Evolutionary conservation across 768 basidiomycete species (phyloP).

Genomic region (Boletus subcaerulescens): DNA sequence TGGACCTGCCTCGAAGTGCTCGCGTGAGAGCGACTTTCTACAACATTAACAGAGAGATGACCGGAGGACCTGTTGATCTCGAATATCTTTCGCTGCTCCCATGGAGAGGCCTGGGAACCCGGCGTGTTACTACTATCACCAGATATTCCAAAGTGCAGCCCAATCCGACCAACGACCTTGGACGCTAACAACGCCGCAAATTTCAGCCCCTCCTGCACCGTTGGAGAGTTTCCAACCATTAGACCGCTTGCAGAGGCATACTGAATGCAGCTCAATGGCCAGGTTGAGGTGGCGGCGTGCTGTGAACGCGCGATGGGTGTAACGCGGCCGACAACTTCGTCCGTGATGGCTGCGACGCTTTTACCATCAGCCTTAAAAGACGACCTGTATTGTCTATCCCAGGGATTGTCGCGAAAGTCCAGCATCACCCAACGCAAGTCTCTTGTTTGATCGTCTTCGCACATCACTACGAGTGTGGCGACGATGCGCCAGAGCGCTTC

Average conservation of each 20-base stretch:
- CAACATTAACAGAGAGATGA: neutral
- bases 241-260: neutral
- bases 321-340: slow-evolving; percentile 15
- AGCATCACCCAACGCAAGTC: slow-evolving; percentile 31
- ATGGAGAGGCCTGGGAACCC: slow-evolving; percentile 38
- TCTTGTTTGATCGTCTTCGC: slow-evolving; percentile 25
- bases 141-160: slow-evolving; percentile 23
- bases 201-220: slow-evolving; percentile 47
- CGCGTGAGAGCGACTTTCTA: neutral
- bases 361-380: slow-evolving; percentile 2
- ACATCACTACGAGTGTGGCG: slow-evolving; percentile 40
- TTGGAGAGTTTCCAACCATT: slow-evolving; percentile 35
- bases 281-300: neutral
- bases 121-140: slow-evolving; percentile 28
- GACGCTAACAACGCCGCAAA: slow-evolving; percentile 49
- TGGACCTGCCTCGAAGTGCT: slow-evolving; percentile 12
- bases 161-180: slow-evolving; percentile 37
- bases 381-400: slow-evolving; percentile 21
- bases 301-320: slow-evolving; percentile 16
- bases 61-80: neutral
- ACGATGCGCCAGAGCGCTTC: slow-evolving; percentile 64
- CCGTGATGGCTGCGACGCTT: slow-evolving; percentile 23
- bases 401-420: slow-evolving; percentile 35
- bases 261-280: slow-evolving; percentile 16
- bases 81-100: slow-evolving; percentile 31